These are phyloP conservation scores for Aspergillus vadensis DNA, from an alignment of 2,329 filamentous ascomycete genomes.

Conservation along the genomic window DNA sequence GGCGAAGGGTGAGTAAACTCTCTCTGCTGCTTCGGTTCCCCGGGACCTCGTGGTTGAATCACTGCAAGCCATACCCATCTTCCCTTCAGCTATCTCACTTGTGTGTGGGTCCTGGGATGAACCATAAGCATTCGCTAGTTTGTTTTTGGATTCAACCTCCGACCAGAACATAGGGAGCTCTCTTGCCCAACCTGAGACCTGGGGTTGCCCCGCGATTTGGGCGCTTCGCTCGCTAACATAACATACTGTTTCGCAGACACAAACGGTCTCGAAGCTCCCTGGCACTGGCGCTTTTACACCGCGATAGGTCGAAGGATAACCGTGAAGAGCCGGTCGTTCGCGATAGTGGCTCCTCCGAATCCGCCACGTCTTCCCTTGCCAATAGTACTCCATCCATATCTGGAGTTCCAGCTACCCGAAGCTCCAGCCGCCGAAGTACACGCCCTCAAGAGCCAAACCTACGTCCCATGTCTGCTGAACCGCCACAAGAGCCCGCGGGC, in stretches of 20 bases:
- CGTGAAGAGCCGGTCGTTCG: conserved; percentile 29
- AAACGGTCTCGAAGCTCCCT: conserved; percentile 59
- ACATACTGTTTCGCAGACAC: conserved; percentile 42
- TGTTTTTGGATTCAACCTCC: background rate
- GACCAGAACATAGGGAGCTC: background rate
- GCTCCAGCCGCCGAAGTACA: conserved; percentile 34
- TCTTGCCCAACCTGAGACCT: background rate
- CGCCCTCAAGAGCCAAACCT: conserved; percentile 24
- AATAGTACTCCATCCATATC: conserved; percentile 31
- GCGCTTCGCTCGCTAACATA: conserved; percentile 31
- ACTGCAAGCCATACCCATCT: background rate
- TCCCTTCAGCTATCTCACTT: background rate
- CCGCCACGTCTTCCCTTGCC: conserved; percentile 27
- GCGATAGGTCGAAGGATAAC: conserved; percentile 52
- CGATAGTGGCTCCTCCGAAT: conserved; percentile 31
- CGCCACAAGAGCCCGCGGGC: conserved; percentile 30
- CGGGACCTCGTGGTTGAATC: conserved; percentile 17
- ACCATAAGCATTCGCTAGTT: too few species aligned
- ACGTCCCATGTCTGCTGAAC: conserved; percentile 26
- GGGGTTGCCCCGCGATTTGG: background rate
- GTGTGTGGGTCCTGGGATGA: background rate
- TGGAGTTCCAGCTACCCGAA: conserved; percentile 34
- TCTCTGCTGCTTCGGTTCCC: conserved; percentile 19
- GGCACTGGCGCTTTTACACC: conserved; percentile 57
- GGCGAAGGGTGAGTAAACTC: conserved; percentile 32